Evolutionary conservation across 495 filamentous ascomycete genomes (phyloP).

Genomic region (Neurospora sp.): DNA sequence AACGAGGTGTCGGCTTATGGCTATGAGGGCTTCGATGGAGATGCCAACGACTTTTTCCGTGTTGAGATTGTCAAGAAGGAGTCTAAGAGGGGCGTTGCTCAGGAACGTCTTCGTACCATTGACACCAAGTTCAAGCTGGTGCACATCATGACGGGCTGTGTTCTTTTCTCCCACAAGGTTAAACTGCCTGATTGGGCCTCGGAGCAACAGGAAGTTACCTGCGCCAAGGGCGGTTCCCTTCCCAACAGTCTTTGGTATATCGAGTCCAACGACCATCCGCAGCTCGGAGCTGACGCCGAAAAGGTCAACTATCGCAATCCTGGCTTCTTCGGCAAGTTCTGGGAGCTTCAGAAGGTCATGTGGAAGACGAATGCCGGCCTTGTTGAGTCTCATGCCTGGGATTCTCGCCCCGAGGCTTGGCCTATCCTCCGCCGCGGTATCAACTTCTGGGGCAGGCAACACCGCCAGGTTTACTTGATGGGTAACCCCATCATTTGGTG

Average conservation of each 20-base stretch:
- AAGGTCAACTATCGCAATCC: slow-evolving; percentile 93
- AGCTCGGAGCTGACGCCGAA: slow-evolving; percentile 62
- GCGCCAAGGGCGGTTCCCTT: slow-evolving; percentile 81
- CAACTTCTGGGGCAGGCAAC: slow-evolving; percentile 96
- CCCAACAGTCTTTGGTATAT: slow-evolving; percentile 97
- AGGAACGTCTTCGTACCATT: slow-evolving; percentile 82
- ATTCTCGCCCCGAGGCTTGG: slow-evolving; percentile 90
- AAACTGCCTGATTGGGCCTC: slow-evolving; percentile 96
- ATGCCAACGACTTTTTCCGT: slow-evolving; percentile 92
- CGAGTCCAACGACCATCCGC: slow-evolving; percentile 77
- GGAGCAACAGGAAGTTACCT: slow-evolving; percentile 97
- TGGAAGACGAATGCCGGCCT: slow-evolving; percentile 97
- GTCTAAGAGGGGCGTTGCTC: slow-evolving; percentile 70
- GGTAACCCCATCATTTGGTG: slow-evolving; percentile 97
- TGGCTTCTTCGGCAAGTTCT: slow-evolving; percentile 96
- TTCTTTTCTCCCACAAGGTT: slow-evolving; percentile 95
- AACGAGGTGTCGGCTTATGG: slow-evolving; percentile 97
- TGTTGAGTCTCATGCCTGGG: slow-evolving; percentile 94
- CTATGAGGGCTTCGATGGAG: slow-evolving; percentile 91
- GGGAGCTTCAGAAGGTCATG: slow-evolving; percentile 99
- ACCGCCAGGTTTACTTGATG: slow-evolving; percentile 91
- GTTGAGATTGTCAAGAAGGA: slow-evolving; percentile 88
- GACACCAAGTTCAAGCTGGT: slow-evolving; percentile 93
- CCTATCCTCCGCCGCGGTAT: slow-evolving; percentile 88
- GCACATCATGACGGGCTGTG: slow-evolving; percentile 94